Evolutionary conservation across 1,284 basidiomycete species (phyloP), one percentile per base, ranked within the genome.

Genomic region (Vanrija sp.): DNA sequence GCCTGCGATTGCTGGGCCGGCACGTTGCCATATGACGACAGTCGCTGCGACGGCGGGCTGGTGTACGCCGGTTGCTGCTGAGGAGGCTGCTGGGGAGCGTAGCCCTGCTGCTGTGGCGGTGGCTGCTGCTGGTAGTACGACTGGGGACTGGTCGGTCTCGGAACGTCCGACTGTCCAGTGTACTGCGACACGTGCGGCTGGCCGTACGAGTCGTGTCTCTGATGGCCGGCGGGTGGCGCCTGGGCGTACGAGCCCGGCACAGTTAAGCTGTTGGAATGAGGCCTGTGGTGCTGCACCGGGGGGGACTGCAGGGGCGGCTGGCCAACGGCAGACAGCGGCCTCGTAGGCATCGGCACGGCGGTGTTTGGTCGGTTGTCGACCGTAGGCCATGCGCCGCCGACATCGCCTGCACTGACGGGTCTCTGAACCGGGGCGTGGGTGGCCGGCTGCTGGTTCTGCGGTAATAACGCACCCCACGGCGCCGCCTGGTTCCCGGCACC

Each of bases 391-490:
- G 34, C 34, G 14, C 34, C 34, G 12, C 14, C 12, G n/a, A 25
- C 21, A 25, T 58, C 57, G 18, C 23, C 21, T 0, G 54, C 43
- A 28, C 49, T 55, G 19, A 40, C 45, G 7, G 54, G 54, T 9
- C 54, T 49, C 28, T 46, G 49, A 26, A 46, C 3, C 25, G 40
- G 21, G 9, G 26, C n/a, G 10, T 10, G 10, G 14, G n/a, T 40
- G n/a, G 45, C 19, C 19, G 40, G 62, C 46, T 61, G 54, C n/a
- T 58, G 65, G 12, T 52, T 38, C 47, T 67, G 65, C 5, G 65
- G 67, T 15, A 70, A 47, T 0, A 60, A 55, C 2, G 52, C 25
- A 2, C 62, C 57, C 72, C 72, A 74, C 4, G 72, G 71, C 7
- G 68, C 69, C 25, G 29, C 29, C n/a, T 43, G 47, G 4, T 40